Conservation (phyloP, 176 grass and related monocot genomes). For the Oryza brachyantha region DNA sequence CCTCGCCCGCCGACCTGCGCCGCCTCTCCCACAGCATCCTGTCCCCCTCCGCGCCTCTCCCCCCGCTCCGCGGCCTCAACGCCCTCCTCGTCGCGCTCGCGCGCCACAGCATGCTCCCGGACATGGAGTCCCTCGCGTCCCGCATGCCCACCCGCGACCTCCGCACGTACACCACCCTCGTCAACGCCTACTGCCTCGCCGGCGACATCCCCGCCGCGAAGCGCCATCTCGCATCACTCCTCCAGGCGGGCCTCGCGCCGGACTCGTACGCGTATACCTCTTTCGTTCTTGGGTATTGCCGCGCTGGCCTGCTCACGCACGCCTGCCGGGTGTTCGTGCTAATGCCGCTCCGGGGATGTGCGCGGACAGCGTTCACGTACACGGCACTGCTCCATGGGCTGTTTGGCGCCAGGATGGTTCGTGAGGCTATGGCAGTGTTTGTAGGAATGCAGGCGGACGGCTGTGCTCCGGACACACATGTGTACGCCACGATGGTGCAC, state of each 20-base stretch:
- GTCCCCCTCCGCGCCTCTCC: slow-evolving; percentile 16
- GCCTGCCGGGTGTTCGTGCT: slow-evolving; percentile 75
- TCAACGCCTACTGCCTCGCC: slow-evolving; percentile 78
- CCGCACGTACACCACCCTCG: slow-evolving; percentile 73
- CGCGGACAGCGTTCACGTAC: slow-evolving; percentile 58
- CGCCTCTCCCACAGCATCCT: slow-evolving; percentile 38
- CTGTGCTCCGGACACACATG: slow-evolving; percentile 47
- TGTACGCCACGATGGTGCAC: slow-evolving; percentile 70
- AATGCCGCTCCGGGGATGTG: slow-evolving; percentile 77
- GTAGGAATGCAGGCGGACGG: slow-evolving; percentile 46
- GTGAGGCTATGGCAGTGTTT: slow-evolving; percentile 55
- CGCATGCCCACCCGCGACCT: slow-evolving; percentile 61
- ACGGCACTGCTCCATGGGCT: slow-evolving; percentile 69
- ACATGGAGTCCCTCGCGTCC: slow-evolving; percentile 64
- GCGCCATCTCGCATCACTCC: slow-evolving; percentile 55
- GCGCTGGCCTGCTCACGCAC: slow-evolving; percentile 44
- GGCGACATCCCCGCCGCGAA: slow-evolving; percentile 63
- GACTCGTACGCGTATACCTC: slow-evolving; percentile 78
- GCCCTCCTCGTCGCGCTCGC: slow-evolving; percentile 65
- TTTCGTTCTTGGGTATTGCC: slow-evolving; percentile 68
- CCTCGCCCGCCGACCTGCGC: slow-evolving; percentile 35
- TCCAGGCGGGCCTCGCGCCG: slow-evolving; percentile 47
- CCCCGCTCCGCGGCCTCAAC: slow-evolving; percentile 59
- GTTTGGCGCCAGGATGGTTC: slow-evolving; percentile 45
- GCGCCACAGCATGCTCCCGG: slow-evolving; percentile 54